Evolutionary conservation across 2,329 filamentous ascomycete genomes (phyloP).

Genomic region (Phialemoniopsis sp.): DNA sequence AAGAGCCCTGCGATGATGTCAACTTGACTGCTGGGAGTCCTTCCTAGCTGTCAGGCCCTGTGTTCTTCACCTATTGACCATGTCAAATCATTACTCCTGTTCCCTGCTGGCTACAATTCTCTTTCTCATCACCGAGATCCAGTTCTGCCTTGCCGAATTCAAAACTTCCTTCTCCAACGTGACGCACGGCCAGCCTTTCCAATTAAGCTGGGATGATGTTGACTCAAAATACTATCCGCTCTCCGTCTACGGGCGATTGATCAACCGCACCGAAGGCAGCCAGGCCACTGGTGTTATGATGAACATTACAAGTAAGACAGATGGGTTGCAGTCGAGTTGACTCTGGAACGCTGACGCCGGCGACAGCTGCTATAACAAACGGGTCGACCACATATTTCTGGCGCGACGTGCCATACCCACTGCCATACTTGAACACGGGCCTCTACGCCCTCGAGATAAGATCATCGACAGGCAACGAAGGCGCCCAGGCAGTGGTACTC

Average conservation of each 20-base stretch:
- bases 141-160: slow-evolving; percentile 9
- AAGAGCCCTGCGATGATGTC: no score
- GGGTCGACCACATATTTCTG: slow-evolving; percentile 15
- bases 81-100: no score
- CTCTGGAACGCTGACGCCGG: no score
- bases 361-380: slow-evolving; percentile 8
- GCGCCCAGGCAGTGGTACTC: slow-evolving; percentile 8
- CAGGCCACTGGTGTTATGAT: slow-evolving; percentile 10
- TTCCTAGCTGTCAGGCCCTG: no score
- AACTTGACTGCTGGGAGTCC: no score
- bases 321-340: no score
- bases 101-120: no score
- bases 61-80: no score
- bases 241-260: slow-evolving; percentile 15
- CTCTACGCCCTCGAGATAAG: slow-evolving; percentile 19
- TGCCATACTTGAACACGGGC: slow-evolving; percentile 14
- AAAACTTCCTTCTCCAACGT: slow-evolving; percentile 17
- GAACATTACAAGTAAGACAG: slow-evolving; percentile 14
- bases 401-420: slow-evolving; percentile 16
- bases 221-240: slow-evolving; percentile 14
- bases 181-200: slow-evolving; percentile 9
- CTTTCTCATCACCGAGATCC: no score
- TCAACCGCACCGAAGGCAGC: slow-evolving; percentile 11
- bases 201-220: slow-evolving; percentile 14
- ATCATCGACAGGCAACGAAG: slow-evolving; percentile 7